Percentiles rank a stretch among this genome's conserved stretches.
Conservation (phyloP, 345 rosid species). For the Barbarea vulgaris region DNA sequence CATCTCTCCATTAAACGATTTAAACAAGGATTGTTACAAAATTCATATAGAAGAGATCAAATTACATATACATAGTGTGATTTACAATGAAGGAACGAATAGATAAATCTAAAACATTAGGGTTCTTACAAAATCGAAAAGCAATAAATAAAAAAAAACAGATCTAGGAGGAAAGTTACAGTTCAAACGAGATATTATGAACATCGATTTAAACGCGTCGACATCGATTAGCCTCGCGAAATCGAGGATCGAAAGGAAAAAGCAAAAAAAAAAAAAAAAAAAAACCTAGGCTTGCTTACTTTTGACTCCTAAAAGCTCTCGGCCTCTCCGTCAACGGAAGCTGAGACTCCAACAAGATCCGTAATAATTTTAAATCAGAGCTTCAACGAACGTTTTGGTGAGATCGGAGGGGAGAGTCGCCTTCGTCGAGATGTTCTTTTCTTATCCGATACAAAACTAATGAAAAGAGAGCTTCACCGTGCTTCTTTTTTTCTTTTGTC, state of each 20-base stretch:
- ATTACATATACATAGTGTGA: constrained; percentile 7
- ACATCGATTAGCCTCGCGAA: constrained; percentile 12
- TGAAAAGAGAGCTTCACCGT: not conserved
- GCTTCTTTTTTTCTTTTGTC: not conserved
- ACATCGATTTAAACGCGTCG: constrained; percentile 15
- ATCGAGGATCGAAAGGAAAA: constrained; percentile 35
- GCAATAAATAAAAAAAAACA: constrained; percentile 32
- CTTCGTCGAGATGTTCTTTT: constrained; percentile 24
- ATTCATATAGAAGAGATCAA: constrained; percentile 18
- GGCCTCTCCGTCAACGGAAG: constrained; percentile 3
- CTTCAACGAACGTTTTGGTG: not conserved
- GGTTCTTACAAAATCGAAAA: constrained; percentile 37
- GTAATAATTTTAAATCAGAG: not conserved
- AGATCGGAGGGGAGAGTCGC: constrained; percentile 40
- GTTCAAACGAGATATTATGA: constrained; percentile 7
- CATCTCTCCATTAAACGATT: constrained; percentile 14
- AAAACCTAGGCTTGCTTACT: constrained; percentile 43
- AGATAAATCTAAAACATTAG: constrained; percentile 1
- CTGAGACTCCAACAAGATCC: constrained; percentile 11
- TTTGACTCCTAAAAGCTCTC: constrained; percentile 25
- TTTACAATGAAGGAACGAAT: constrained; percentile 29
- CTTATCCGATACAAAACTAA: constrained; percentile 29
- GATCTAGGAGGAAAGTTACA: constrained; percentile 39
- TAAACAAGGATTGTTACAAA: constrained; percentile 22
- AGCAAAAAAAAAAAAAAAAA: not conserved